A percentile compares a stretch with the other conserved stretches of the same genome.
Conservation (phyloP, 331 rosid species). For the Dryas integrifolia region DNA sequence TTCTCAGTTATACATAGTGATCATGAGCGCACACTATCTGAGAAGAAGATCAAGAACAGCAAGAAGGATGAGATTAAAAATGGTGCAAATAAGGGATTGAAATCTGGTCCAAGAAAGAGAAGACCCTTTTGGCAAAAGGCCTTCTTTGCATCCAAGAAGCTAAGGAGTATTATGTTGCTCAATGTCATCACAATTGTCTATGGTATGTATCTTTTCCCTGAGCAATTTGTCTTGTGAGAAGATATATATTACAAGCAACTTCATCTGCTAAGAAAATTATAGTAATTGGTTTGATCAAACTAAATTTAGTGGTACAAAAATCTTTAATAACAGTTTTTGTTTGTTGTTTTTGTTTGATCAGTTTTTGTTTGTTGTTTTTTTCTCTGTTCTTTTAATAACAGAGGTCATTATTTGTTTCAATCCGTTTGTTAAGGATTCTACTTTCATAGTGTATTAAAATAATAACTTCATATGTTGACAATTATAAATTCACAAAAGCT, state of each 20-base stretch:
- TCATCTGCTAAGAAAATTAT: background rate
- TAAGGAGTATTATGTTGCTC: constrained; percentile 26
- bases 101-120: constrained; percentile 5
- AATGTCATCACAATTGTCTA: constrained; percentile 29
- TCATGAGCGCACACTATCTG: background rate
- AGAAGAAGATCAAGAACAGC: constrained; percentile 11
- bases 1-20: constrained; percentile 1
- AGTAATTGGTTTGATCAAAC: background rate
- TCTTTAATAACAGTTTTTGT: background rate
- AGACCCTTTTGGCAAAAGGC: constrained; percentile 13
- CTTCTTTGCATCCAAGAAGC: constrained; percentile 30
- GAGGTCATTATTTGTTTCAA: background rate
- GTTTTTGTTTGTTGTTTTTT: too few relatives aligned
- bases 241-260: background rate
- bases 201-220: constrained; percentile 24
- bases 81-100: background rate
- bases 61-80: constrained; percentile 3
- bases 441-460: background rate
- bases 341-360: too few relatives aligned
- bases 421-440: background rate
- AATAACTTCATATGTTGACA: background rate
- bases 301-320: background rate
- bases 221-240: background rate
- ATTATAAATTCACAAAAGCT: background rate
- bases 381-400: too few relatives aligned